Evolutionary conservation across 73 alveolate genomes (phyloP), one percentile per base, ranked within the genome.

Genomic region (Blepharisma japonicum): DNA sequence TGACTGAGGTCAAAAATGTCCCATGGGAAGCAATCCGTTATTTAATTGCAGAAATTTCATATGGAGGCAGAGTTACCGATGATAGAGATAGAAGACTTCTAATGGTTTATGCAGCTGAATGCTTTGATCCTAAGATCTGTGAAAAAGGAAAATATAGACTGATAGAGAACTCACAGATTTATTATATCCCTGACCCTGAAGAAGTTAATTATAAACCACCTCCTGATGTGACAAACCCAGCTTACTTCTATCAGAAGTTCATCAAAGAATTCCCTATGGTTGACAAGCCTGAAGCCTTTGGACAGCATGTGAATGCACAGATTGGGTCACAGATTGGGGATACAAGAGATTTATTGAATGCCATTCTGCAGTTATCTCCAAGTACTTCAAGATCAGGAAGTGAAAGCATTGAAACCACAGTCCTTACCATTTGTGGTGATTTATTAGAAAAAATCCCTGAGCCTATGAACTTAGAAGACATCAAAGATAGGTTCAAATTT

Each of bases 11-110:
- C 3, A 83, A 83, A 83, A 88, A 83, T 42, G 82, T 95, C 85
- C 99, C 99, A 5, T 97, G 99, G 99, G 91, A 96, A 71, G 99
- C 99, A 25, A 94, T 97, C 55, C 98, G 96, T 67, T 97, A 97
- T 85, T 90, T 97, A 82, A 95, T 97, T 67, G 99, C 98, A 20
- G 91, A 84, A 77, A 89, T 80, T 39, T 39, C 68, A 83, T 97
- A 97, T 71, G 99, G 99, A 25, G 99, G 99, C 9, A 89, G 99
- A 71, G 98, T 97, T 45, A 97, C 99, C 0, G 99, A 97, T 84
- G 98, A 95, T 77, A 89, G 95, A 76, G 99, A 97, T 86, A 91
- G 97, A 81, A 94, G 97, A 77, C 91, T 96, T 48, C 91, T 96
- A 67, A 80, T 81, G 77, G 92, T 84, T 8, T 83, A 84, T 51